phyloP scores from a whole-genome alignment of 148 eudicot species.

The Heliosperma pusillum region DNA sequence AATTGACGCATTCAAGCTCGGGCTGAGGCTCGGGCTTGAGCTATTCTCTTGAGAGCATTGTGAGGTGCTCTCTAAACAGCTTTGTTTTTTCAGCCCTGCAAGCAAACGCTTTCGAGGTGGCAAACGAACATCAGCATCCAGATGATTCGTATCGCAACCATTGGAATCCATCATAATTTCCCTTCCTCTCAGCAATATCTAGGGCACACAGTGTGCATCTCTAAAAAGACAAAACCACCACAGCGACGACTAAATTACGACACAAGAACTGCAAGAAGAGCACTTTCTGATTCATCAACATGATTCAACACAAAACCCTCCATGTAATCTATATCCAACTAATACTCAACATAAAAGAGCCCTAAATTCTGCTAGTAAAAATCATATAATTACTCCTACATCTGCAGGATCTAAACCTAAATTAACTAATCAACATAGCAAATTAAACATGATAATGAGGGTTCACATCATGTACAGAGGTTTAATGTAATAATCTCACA shows the following conservation, averaged over 20 bases:
- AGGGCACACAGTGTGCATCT: conserved; percentile 14
- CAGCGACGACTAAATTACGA: conserved; percentile 23
- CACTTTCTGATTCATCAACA: conserved; percentile 18
- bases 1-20: conserved; percentile 20
- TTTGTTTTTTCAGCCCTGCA: conserved; percentile 75
- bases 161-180: conserved; percentile 53
- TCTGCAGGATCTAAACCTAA: conserved; percentile 23
- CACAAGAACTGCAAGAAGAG: conserved; percentile 23
- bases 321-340: conserved; percentile 20
- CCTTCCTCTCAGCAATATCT: conserved; percentile 18
- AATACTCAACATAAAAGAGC: background rate
- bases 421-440: conserved; percentile 8
- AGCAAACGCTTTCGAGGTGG: conserved; percentile 93
- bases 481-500: conserved; percentile 24
- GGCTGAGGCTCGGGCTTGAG: conserved; percentile 29
- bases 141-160: conserved; percentile 45
- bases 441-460: conserved; percentile 3
- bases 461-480: conserved; percentile 14
- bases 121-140: conserved; percentile 71
- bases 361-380: conserved; percentile 8
- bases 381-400: background rate
- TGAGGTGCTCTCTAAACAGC: conserved; percentile 40
- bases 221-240: conserved; percentile 18
- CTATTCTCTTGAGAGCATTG: conserved; percentile 32
- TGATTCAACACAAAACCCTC: conserved; percentile 25